A percentile compares a stretch with the other conserved stretches of the same genome.
Evolutionary conservation across 164 flowering plant genomes (phyloP).

Genomic region (Chimonanthus praecox): DNA sequence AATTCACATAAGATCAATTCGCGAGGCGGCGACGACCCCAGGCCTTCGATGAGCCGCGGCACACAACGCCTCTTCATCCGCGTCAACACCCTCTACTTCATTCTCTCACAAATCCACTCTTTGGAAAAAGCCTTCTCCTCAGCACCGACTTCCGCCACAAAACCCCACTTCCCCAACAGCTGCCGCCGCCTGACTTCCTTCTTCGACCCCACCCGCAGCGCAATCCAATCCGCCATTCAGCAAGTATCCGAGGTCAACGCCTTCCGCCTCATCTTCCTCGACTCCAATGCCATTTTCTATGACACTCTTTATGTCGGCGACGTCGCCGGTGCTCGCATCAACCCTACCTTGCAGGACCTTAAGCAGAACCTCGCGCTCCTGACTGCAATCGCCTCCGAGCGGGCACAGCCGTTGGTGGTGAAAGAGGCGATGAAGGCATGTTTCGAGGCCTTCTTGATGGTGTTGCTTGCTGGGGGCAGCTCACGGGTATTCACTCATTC

Average conservation of each 20-base stretch:
- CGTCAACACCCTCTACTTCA: conserved; percentile 80
- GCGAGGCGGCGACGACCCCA: conserved; percentile 50
- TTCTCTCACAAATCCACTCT: conserved; percentile 55
- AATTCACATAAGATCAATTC: conserved; percentile 12
- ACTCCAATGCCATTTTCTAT: conserved; percentile 62
- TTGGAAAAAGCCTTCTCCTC: conserved; percentile 64
- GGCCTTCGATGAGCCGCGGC: conserved; percentile 88
- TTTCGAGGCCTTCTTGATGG: conserved; percentile 80
- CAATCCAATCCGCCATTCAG: conserved; percentile 50
- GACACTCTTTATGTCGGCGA: conserved; percentile 57
- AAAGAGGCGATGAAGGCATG: conserved; percentile 82
- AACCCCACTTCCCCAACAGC: conserved; percentile 20
- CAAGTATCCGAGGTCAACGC: conserved; percentile 83
- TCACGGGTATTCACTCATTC: conserved; percentile 40
- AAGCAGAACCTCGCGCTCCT: conserved; percentile 83
- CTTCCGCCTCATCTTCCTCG: conserved; percentile 80
- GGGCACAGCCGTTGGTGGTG: conserved; percentile 62
- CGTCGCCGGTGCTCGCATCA: conserved; percentile 60
- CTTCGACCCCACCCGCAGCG: conserved; percentile 44
- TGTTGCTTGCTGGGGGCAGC: conserved; percentile 80
- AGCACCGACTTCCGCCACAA: conserved; percentile 37
- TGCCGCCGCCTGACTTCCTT: conserved; percentile 24
- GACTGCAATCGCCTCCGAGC: conserved; percentile 52
- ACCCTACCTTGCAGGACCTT: conserved; percentile 58
- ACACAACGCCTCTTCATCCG: conserved; percentile 93